Conservation (phyloP, 192 early-diverging fungal genomes). For the Linnemannia elongata region DNA sequence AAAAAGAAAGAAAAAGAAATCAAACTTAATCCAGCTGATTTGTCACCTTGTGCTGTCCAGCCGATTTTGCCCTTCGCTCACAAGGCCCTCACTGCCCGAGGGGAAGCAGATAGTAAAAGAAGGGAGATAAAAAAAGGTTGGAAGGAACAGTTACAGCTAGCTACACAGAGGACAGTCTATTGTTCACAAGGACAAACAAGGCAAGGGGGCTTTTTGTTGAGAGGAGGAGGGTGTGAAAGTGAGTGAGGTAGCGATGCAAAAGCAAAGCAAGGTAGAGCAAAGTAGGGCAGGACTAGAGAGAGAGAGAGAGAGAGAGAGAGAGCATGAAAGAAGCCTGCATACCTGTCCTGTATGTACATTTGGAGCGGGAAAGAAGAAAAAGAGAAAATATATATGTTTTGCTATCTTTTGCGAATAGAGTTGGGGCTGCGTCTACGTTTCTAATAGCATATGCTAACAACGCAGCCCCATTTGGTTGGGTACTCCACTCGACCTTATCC, state of each 20-base stretch:
- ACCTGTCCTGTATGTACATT: not conserved
- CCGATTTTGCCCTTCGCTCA: not conserved
- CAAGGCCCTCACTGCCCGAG: not conserved
- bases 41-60: not conserved
- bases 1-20: not conserved
- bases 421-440: not conserved
- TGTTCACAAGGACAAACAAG: too few relatives aligned
- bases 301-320: too few relatives aligned
- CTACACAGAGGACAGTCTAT: too few relatives aligned
- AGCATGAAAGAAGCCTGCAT: not conserved
- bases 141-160: not conserved
- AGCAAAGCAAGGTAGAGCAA: too few relatives aligned
- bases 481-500: not conserved
- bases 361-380: not conserved
- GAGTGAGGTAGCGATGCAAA: too few relatives aligned
- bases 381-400: not conserved
- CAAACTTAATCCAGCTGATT: not conserved
- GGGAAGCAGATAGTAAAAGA: not conserved
- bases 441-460: not conserved
- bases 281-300: too few relatives aligned
- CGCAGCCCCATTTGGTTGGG: conserved; percentile 6
- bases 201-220: too few relatives aligned
- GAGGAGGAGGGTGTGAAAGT: too few relatives aligned
- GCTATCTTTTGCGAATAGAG: not conserved
- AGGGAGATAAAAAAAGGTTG: too few relatives aligned